Conservation (phyloP, 495 filamentous ascomycete species). For the Penicillium coprophilum region DNA sequence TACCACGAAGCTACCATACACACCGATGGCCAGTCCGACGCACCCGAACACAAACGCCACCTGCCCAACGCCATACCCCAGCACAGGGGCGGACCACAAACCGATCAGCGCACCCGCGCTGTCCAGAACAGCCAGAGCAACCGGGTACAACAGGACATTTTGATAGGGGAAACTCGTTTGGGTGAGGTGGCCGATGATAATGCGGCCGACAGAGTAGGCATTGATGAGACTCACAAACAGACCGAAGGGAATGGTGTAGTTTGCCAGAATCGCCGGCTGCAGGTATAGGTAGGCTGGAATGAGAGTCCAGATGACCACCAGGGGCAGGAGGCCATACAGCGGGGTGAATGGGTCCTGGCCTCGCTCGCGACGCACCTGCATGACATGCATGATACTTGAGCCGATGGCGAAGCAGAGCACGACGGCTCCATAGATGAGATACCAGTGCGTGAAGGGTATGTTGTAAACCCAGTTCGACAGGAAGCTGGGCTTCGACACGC, state of each 20-base stretch:
- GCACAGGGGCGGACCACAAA: constrained; percentile 69
- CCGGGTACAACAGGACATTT: constrained; percentile 70
- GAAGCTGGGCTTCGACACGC: constrained; percentile 60
- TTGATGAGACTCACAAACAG: constrained; percentile 86
- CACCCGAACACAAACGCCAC: constrained; percentile 83
- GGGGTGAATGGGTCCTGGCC: constrained; percentile 68
- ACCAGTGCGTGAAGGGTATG: constrained; percentile 86
- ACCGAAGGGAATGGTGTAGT: constrained; percentile 82
- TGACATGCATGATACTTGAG: constrained; percentile 73
- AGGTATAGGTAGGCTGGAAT: constrained; percentile 76
- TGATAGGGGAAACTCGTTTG: constrained; percentile 82
- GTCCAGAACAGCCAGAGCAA: constrained; percentile 73
- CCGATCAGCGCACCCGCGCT: constrained; percentile 69
- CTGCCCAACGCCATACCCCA: constrained; percentile 74
- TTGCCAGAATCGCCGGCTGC: constrained; percentile 75
- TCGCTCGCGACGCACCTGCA: constrained; percentile 70
- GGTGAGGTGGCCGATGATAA: constrained; percentile 90
- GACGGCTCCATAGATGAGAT: constrained; percentile 83
- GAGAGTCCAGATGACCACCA: constrained; percentile 71
- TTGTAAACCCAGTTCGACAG: constrained; percentile 70
- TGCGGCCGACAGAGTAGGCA: constrained; percentile 89
- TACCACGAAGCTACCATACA: constrained; percentile 94
- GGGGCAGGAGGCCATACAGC: constrained; percentile 77
- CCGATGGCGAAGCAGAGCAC: constrained; percentile 80
- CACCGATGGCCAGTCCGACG: constrained; percentile 74